Percentiles rank a stretch among this genome's conserved stretches.
These are phyloP conservation scores for Penicillium aurantiogriseum DNA, from an alignment of 2,329 filamentous ascomycete species.

Conservation along the genomic window DNA sequence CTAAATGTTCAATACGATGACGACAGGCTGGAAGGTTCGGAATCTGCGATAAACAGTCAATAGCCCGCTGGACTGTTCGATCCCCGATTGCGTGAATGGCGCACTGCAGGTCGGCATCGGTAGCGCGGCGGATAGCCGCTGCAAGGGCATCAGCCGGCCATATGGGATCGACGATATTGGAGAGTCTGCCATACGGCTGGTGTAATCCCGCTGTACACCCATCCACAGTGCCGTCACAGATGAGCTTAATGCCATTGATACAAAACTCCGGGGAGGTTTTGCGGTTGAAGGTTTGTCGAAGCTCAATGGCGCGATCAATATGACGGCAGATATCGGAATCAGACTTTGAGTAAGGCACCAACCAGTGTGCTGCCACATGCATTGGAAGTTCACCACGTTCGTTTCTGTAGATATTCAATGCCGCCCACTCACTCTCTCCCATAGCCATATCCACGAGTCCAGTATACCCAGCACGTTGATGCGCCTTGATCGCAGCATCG, in stretches of 20 bases:
- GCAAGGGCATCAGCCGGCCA: constrained; percentile 45
- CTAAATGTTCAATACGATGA: constrained; percentile 53
- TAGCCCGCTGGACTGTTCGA: constrained; percentile 45
- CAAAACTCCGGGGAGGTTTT: constrained; percentile 43
- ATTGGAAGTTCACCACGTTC: constrained; percentile 35
- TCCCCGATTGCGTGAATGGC: constrained; percentile 54
- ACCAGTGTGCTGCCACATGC: constrained; percentile 49
- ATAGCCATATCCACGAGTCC: constrained; percentile 53
- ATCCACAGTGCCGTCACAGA: constrained; percentile 53
- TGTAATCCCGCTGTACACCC: constrained; percentile 35
- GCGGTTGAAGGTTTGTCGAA: constrained; percentile 42
- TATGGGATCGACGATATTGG: constrained; percentile 40
- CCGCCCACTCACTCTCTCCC: constrained; percentile 50
- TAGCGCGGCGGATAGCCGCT: constrained; percentile 45
- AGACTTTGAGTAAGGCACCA: constrained; percentile 44
- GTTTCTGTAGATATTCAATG: constrained; percentile 38
- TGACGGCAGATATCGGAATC: constrained; percentile 42
- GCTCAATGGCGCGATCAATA: constrained; percentile 47
- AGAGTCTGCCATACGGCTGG: constrained; percentile 42
- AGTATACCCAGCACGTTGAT: constrained; percentile 48
- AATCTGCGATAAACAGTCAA: constrained; percentile 31
- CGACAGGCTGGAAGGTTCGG: constrained; percentile 32
- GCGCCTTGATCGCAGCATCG: constrained; percentile 43
- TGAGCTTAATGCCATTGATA: constrained; percentile 51
- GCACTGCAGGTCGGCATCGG: constrained; percentile 46